phyloP scores from a whole-genome alignment of 1,139 yeast genomes.

The Sugiyamaella pinicola region DNA sequence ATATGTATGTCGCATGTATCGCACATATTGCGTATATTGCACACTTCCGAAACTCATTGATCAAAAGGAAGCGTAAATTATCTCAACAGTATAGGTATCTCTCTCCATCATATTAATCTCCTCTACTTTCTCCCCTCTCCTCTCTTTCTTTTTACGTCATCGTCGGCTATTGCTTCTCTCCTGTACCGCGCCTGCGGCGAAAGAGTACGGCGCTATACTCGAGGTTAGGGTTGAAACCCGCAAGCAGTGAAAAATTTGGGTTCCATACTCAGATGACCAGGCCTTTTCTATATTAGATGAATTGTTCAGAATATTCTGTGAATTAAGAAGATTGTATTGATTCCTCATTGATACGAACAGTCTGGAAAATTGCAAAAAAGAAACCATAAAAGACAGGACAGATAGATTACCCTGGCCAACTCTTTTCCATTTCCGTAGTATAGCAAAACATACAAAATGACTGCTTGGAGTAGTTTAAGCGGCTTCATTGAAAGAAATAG shows the following conservation, averaged over 20 bases:
- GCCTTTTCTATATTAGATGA: neutral
- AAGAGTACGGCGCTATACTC: neutral
- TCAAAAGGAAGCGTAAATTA: too few relatives aligned
- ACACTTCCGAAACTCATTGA: too few relatives aligned
- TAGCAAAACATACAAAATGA: slow-evolving; percentile 3
- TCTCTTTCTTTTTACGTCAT: neutral
- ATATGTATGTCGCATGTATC: too few relatives aligned
- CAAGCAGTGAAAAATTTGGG: slow-evolving; percentile 6
- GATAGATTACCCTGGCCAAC: neutral
- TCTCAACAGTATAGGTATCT: too few relatives aligned
- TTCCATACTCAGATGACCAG: neutral
- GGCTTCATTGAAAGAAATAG: slow-evolving; percentile 35
- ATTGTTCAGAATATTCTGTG: too few relatives aligned
- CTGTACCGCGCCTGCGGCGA: slow-evolving; percentile 1
- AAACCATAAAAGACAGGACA: slow-evolving; percentile 2
- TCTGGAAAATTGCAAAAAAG: neutral
- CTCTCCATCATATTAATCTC: too few relatives aligned
- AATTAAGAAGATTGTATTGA: too few relatives aligned
- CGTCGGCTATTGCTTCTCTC: neutral
- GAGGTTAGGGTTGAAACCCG: neutral
- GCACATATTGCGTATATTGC: too few relatives aligned
- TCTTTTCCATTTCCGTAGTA: neutral
- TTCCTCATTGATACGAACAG: too few relatives aligned
- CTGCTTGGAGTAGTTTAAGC: slow-evolving; percentile 22
- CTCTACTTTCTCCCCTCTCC: neutral